Evolutionary conservation across 2,329 filamentous ascomycete genomes (phyloP).

Genomic region (Penicillium sp.): DNA sequence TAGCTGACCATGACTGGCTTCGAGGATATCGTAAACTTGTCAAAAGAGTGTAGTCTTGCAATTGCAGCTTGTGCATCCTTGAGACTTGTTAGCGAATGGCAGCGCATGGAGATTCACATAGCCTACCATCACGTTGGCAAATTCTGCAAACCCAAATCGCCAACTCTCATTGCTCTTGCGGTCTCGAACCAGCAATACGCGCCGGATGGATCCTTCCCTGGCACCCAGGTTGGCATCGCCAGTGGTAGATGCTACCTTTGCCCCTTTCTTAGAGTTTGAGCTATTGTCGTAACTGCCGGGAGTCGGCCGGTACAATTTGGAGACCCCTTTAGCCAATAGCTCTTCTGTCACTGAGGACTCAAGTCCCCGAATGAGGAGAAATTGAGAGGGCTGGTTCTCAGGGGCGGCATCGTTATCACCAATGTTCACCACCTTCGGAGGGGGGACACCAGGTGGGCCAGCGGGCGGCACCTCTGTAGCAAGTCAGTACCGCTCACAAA

Average conservation of each 20-base stretch:
- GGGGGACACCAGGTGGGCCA: conserved; percentile 35
- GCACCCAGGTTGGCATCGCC: conserved; percentile 62
- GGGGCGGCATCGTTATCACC: conserved; percentile 52
- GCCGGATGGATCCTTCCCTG: conserved; percentile 64
- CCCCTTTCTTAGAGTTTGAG: conserved; percentile 40
- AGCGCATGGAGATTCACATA: background rate
- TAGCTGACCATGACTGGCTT: conserved; percentile 65
- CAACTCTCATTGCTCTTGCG: conserved; percentile 65
- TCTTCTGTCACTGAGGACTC: conserved; percentile 66
- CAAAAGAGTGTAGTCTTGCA: conserved; percentile 62
- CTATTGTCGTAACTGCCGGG: conserved; percentile 31
- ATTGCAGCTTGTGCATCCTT: conserved; percentile 67
- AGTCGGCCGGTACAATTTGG: conserved; percentile 61
- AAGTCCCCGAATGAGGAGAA: conserved; percentile 67
- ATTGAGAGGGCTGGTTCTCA: conserved; percentile 62
- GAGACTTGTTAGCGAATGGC: conserved; percentile 3
- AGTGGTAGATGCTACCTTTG: conserved; percentile 52
- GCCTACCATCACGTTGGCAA: conserved; percentile 59
- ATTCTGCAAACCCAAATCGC: conserved; percentile 80
- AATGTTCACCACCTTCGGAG: conserved; percentile 45
- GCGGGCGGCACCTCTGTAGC: conserved; percentile 24
- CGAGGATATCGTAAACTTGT: conserved; percentile 72
- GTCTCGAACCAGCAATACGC: conserved; percentile 71
- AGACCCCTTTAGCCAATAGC: conserved; percentile 64
- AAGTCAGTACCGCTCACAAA: conserved; percentile 5